Evolutionary conservation across 345 rosid genomes (phyloP).

Genomic region (Leavenworthia alabamica): DNA sequence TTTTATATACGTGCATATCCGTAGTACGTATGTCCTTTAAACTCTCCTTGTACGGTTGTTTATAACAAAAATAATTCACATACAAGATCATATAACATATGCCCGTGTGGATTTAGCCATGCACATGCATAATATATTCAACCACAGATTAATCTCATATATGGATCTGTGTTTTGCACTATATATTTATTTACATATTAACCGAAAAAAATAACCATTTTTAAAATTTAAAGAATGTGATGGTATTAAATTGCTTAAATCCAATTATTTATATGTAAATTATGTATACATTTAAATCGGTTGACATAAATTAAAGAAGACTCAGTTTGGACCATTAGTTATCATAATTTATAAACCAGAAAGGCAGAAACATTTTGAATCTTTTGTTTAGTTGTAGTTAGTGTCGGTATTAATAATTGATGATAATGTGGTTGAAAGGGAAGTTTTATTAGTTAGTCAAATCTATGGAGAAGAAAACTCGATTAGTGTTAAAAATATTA

Average conservation of each 20-base stretch:
- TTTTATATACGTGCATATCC: not conserved
- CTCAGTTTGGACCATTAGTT: conserved; percentile 3
- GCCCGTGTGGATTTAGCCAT: not conserved
- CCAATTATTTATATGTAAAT: not conserved
- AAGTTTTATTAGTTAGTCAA: conserved; percentile 1
- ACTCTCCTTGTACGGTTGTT: not conserved
- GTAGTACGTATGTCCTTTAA: not conserved
- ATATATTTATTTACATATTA: too few species aligned
- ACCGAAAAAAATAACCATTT: too few species aligned
- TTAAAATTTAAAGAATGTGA: too few species aligned
- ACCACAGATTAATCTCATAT: not conserved
- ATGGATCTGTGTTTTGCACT: not conserved
- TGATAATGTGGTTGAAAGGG: conserved; percentile 22
- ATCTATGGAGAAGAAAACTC: conserved; percentile 16
- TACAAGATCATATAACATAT: not conserved
- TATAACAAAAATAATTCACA: not conserved
- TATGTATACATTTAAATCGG: not conserved
- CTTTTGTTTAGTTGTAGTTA: not conserved
- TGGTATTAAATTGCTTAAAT: not conserved
- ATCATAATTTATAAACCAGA: not conserved
- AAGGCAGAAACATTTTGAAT: not conserved
- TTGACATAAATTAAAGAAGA: conserved; percentile 16
- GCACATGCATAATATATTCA: conserved; percentile 2
- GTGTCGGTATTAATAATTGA: conserved; percentile 13
- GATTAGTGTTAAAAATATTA: conserved; percentile 15